Evolutionary conservation across 139 green algal genomes (phyloP).

Genomic region (Dunaliella sp.): DNA sequence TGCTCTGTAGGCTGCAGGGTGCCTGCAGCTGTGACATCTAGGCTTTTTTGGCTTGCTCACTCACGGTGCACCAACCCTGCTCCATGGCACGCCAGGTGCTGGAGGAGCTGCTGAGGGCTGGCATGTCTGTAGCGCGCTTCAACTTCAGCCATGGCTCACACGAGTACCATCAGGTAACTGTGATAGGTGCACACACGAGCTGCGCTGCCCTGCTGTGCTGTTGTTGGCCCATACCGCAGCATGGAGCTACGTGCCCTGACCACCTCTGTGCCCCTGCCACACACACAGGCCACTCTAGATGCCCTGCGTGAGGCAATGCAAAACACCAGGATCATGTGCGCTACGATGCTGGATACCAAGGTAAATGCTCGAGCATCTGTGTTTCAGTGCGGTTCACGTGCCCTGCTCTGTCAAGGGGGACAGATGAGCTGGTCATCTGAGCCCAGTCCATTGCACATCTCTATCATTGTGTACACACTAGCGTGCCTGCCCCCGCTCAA

Average conservation of each 20-base stretch:
- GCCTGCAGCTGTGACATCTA: too few relatives aligned
- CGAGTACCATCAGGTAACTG: conserved; percentile 93
- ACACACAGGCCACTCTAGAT: conserved; percentile 86
- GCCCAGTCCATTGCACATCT: neutral
- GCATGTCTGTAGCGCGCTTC: conserved; percentile 95
- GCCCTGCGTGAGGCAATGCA: conserved; percentile 79
- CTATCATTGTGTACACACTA: neutral
- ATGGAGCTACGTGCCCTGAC: neutral
- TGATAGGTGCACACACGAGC: neutral
- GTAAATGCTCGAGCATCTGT: too few relatives aligned
- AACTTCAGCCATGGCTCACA: conserved; percentile 96
- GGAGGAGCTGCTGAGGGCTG: conserved; percentile 84
- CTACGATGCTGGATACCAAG: conserved; percentile 99
- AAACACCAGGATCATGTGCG: conserved; percentile 94
- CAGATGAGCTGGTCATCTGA: too few relatives aligned
- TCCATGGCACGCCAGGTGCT: conserved; percentile 49
- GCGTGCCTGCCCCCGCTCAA: neutral
- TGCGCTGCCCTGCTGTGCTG: neutral
- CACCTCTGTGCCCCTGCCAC: neutral
- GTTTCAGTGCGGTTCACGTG: too few relatives aligned
- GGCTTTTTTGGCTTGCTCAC: too few relatives aligned
- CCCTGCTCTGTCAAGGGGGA: too few relatives aligned
- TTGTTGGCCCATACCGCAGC: neutral
- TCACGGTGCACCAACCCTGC: neutral
- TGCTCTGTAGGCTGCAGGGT: too few relatives aligned